Base-by-base conservation (phyloP, 495 filamentous ascomycete species). In the Schizothecium vesticola region DNA sequence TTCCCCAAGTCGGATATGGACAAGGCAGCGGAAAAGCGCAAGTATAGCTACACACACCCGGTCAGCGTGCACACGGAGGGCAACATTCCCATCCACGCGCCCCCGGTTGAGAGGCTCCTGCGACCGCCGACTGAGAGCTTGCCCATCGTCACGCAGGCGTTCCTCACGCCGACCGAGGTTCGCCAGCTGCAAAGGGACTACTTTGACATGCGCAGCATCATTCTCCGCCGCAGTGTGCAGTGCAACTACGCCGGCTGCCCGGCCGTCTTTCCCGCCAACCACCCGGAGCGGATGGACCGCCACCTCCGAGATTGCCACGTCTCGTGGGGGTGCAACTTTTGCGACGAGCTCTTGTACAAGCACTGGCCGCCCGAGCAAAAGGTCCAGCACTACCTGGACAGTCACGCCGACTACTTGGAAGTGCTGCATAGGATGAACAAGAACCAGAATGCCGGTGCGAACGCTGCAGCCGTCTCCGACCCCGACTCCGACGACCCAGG, bases 91-190 rank as follows among this genome's bases (percentile, higher is more conserved):
- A 70, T 79, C 56, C 69, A 78, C 11, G 77, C 70, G 10, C 73
- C 80, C 5, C 77, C 77, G 5, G 22, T 82, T 19, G 80, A 83
- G 26, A 60, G 66, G 1, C 62, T 81, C 31, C 74, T 82, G 56
- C 72, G 70, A 57, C 69, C 76, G 9, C 73, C 73, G 0, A 24
- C 62, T 0, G 69, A 74, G 24, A 70, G 66, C 55, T 65, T 78
- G 43, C 81, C 81, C 3, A 68, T 66, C 19, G 75, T 78, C 21
- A 76, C 78, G 28, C 70, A 76, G 23, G 74, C 74, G 8, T 76
- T 83, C 61, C 62, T 79, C 66, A 83, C 80, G 22, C 79, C 81
- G 3, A 75, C 73, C 12, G 81, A 83, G 70, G 33, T 72, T 2
- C 75, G 74, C 8, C 70, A 73, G 19, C 72, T 81, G 10, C 76